Base-by-base conservation (phyloP, 2,329 filamentous ascomycete species). In the Alternaria sp. region DNA sequence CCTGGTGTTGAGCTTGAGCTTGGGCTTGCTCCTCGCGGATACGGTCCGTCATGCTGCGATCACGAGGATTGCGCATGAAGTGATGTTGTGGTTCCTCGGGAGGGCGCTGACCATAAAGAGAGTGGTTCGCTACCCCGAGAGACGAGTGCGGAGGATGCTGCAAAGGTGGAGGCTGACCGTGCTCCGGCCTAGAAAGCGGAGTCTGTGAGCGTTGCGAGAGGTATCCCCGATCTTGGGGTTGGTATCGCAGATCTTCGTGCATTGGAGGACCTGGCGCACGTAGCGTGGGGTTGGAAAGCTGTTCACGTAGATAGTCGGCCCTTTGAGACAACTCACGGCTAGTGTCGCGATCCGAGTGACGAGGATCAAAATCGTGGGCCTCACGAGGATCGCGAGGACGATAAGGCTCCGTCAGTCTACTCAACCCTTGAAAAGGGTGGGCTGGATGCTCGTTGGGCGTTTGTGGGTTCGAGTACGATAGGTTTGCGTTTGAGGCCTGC, bases 131-230 rank as follows among this genome's bases (percentile, higher is more conserved):
- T 3, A 73, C 66, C 7, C 70, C 74, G 6, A 77, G 57, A 3
- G 74, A 73, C 0, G 76, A 75, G 62, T 77, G 75, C 8, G 74
- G 72, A 7, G 76, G 73, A 58, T 78, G 76, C 46, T 78, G 76
- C 10, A 78, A 59, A 21, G 74, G 69, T 19, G 68, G 68, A 45
- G 73, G 72, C 44, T 75, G 75, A 4, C 67, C 65, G 54, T 76
- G 69, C 11, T 79, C 76, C 6, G 64, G 46, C 47, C 73, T 67
- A 7, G 76, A 73, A 1, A 77, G 66, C 7, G 77, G 77, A n/a
- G 77, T 79, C 30, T 78, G 77, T 10, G 77, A 76, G 40, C 77
- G 73, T 50, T 74, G 77, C 13, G 69, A 61, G 17, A 72, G 32
- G 46, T 74, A 78, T 0, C 57, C 63, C 9, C 76, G 73, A 40